These are phyloP conservation scores for Neonectria coccinea DNA, from an alignment of 2,329 filamentous ascomycete genomes.

Conservation along the genomic window DNA sequence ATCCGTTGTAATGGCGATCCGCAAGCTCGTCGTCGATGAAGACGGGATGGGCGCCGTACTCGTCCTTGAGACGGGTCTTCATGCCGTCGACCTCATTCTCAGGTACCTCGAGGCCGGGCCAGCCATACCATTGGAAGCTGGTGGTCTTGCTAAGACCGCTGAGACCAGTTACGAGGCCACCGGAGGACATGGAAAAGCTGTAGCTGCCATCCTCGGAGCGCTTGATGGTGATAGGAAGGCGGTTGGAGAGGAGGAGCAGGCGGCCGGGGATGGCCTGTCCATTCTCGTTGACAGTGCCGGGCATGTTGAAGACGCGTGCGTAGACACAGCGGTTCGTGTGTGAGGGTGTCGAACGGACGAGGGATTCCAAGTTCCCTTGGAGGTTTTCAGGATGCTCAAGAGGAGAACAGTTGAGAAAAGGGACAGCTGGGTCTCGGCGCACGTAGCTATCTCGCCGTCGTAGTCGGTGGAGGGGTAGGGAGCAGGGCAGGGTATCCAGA, in stretches of 20 bases:
- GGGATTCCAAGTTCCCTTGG: neutral
- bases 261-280: conserved; percentile 56
- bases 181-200: conserved; percentile 95
- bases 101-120: conserved; percentile 93
- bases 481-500: conserved; percentile 37
- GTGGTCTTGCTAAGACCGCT: conserved; percentile 93
- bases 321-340: neutral
- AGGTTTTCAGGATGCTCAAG: conserved; percentile 11
- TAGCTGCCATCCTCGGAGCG: conserved; percentile 91
- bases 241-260: conserved; percentile 91
- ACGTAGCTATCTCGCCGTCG: conserved; percentile 36
- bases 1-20: conserved; percentile 97
- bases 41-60: conserved; percentile 90
- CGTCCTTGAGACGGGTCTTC: conserved; percentile 81
- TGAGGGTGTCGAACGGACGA: neutral
- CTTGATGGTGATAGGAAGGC: conserved; percentile 96
- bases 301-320: conserved; percentile 47
- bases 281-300: conserved; percentile 50
- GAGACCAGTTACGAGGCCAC: conserved; percentile 92
- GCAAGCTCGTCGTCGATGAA: conserved; percentile 95
- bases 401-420: conserved; percentile 13
- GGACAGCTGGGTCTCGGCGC: conserved; percentile 32
- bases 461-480: conserved; percentile 45
- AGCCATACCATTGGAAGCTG: conserved; percentile 98
- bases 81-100: conserved; percentile 82